These are phyloP conservation scores for Glarea lozoyensis DNA, from an alignment of 495 filamentous ascomycete genomes.

Conservation along the genomic window DNA sequence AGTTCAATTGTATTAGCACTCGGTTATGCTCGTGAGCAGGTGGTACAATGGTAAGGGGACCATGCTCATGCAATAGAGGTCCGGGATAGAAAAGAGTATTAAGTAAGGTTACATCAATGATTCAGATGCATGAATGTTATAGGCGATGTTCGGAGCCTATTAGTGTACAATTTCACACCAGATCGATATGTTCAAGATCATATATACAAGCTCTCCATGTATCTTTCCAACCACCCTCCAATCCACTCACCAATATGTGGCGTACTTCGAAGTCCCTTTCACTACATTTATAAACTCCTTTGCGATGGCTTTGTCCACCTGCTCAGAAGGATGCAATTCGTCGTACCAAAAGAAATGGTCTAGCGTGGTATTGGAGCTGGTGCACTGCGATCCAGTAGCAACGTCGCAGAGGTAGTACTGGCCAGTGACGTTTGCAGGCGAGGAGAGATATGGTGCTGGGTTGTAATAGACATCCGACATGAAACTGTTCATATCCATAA, in stretches of 20 bases:
- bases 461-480: constrained; percentile 53
- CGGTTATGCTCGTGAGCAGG: no score
- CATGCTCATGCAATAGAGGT: no score
- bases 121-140: no score
- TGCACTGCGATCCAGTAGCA: constrained; percentile 23
- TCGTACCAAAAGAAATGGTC: constrained; percentile 46
- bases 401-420: constrained; percentile 43
- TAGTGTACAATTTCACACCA: no score
- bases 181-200: no score
- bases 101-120: no score
- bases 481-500: constrained; percentile 56
- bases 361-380: constrained; percentile 7
- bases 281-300: constrained; percentile 52
- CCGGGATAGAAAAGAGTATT: no score
- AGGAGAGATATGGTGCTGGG: constrained; percentile 49
- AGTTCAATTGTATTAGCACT: no score
- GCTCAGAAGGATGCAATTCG: constrained; percentile 58
- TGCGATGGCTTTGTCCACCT: constrained; percentile 45
- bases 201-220: no score
- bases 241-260: constrained; percentile 37
- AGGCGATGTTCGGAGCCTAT: no score
- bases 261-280: constrained; percentile 46
- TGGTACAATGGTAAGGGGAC: no score
- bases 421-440: constrained; percentile 54
- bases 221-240: not conserved